Evolutionary conservation across 805 yeast species (phyloP), one percentile per base, ranked within the genome.

Genomic region (Saccharomycopsis fodiens): DNA sequence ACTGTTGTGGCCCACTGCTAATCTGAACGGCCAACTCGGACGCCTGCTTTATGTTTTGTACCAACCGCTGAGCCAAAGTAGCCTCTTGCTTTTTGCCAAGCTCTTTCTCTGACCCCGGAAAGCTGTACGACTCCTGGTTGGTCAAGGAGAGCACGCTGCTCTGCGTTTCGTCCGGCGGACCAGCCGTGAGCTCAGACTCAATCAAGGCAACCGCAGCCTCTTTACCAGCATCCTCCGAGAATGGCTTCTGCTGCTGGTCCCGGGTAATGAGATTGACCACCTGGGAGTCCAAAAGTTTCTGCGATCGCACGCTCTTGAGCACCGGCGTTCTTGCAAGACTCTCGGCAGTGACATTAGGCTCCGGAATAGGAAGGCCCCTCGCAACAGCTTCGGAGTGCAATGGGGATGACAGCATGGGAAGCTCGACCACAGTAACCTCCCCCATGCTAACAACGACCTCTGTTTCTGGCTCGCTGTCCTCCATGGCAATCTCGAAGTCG

Each of bases 401-500:
- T 32, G 17, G 20, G 6, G n/a, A n/a, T n/a, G n/a, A n/a, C n/a
- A n/a, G n/a, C n/a, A n/a, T n/a, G n/a, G n/a, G n/a, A 12, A 29
- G n/a, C 12, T 29, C 32, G n/a, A 29, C 32, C n/a, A 29, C n/a
- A 12, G 13, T n/a, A 29, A 12, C 32, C 13, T n/a, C 32, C n/a
- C 32, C 32, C 13, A 29, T 29, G n/a, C 19, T 15, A 5, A 32
- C 36, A 6, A 15, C 12, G 20, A 15, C 19, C 21, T 45, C 50
- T 25, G 43, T 57, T 3, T 45, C 57, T 1, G 57, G 60, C 12
- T 56, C 63, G 2, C 63, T 68, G 3, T 62, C 68, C 22, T 60
- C 62, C 3, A 61, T 49, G 1, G 59, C 53, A 6, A 73, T 58
- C 46, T 73, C 76, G 50, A 69, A 73, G 41, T 73, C 75, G 50